Evolutionary conservation across 805 yeast genomes (phyloP), one percentile per base, ranked within the genome.

Genomic region (Sugiyamaella valdiviana): DNA sequence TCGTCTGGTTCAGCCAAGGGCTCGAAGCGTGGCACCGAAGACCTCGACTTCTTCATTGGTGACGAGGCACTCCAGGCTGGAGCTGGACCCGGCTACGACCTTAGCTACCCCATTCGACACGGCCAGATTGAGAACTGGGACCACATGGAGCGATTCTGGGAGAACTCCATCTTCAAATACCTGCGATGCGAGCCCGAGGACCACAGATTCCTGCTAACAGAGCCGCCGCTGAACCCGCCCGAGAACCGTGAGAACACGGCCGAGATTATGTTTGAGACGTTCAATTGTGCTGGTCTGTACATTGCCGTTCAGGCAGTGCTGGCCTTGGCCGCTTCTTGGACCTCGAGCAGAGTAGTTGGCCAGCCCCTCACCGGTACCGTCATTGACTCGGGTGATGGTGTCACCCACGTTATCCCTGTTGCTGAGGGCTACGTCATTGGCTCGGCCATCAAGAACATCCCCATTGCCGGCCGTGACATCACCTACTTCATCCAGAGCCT

Each of bases 61-160:
- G 93, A 93, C 61, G 98, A 91, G 66, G 99, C 99, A 1, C 63
- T 93, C 39, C 78, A 77, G 46, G 95, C 96, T 12, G 84, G 97
- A n/a, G 83, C 80, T 59, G 95, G 96, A 5, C 88, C 96, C 20
- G 75, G 87, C 23, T 93, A 93, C 68, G 83, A 90, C 23, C 72
- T 93, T 51, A 79, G 81, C 54, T 93, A 93, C 63, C 99, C 99
- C 16, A 89, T 93, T 52, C 84, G 89, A 67, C 99, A 93, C 64
- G 99, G 99, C 21, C 99, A 93, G 73, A 85, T 93, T 54, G 99
- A 93, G 68, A 88, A 93, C 67, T 93, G 99, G 99, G 99, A 93
- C 71, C 97, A 93, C 64, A 93, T 93, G 99, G 99, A 93, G 69
- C 78, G 99, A 65, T 91, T 89, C 68, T 93, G 99, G 99, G 98